Evolutionary conservation across 2,329 filamentous ascomycete species (phyloP).

Genomic region (Cercospora nicotianae): DNA sequence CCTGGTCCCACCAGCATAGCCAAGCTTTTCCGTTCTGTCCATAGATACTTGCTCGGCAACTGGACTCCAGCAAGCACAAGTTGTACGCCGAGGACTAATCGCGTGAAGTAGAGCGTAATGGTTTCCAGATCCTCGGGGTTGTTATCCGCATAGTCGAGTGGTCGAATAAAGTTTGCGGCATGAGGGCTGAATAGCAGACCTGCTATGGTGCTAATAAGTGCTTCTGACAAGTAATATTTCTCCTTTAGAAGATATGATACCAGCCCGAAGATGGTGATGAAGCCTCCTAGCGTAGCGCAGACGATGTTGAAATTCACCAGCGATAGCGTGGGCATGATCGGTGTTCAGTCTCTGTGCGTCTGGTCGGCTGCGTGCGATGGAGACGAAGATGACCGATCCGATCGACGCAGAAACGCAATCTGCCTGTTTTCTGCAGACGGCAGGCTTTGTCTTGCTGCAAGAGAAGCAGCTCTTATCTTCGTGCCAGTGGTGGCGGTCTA

Average conservation of each 20-base stretch:
- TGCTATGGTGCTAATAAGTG: slow-evolving; percentile 79
- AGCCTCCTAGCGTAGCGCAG: slow-evolving; percentile 77
- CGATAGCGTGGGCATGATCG: slow-evolving; percentile 56
- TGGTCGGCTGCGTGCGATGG: neutral
- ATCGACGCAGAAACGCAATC: neutral
- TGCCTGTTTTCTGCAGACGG: neutral
- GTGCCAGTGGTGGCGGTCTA: neutral
- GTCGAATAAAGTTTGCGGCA: slow-evolving; percentile 73
- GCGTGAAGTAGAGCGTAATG: slow-evolving; percentile 80
- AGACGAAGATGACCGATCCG: neutral
- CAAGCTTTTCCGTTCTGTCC: slow-evolving; percentile 75
- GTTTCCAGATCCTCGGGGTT: slow-evolving; percentile 61
- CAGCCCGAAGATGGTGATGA: slow-evolving; percentile 84
- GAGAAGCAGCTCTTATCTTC: neutral
- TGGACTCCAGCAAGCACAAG: slow-evolving; percentile 86
- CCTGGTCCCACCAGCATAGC: slow-evolving; percentile 74
- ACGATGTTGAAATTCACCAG: slow-evolving; percentile 77
- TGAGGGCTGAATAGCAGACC: slow-evolving; percentile 77
- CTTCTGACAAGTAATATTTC: slow-evolving; percentile 86
- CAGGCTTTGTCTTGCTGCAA: neutral
- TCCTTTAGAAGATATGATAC: slow-evolving; percentile 90
- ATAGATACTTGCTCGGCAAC: slow-evolving; percentile 77
- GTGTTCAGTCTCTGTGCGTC: neutral
- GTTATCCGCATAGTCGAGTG: slow-evolving; percentile 67
- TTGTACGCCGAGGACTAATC: slow-evolving; percentile 86